Conservation (phyloP, 441 rosid genomes). For the Gossypium schwendimanii region DNA sequence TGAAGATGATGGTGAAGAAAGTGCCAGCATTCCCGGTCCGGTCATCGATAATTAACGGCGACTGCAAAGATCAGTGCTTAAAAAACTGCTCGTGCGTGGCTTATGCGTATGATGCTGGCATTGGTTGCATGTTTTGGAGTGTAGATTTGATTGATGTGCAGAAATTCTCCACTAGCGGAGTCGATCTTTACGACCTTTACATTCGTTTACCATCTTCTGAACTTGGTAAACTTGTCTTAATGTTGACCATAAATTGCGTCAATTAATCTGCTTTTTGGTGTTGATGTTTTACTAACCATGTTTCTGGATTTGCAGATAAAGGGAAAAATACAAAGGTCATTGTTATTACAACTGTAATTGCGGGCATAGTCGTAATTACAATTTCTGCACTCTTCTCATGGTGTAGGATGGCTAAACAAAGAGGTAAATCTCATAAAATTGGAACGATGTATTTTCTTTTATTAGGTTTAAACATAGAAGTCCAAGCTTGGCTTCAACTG, state of each 20-base stretch:
- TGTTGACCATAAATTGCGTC: neutral
- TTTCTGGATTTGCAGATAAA: neutral
- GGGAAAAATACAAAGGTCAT: neutral
- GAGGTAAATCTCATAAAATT: too few relatives aligned
- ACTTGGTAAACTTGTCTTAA: neutral
- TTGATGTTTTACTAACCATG: neutral
- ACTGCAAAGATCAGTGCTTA: neutral
- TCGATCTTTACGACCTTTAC: too few relatives aligned
- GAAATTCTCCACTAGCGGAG: constrained; percentile 40
- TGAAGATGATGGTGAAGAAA: constrained; percentile 15
- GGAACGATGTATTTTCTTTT: too few relatives aligned
- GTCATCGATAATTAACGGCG: neutral
- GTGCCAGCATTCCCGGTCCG: neutral
- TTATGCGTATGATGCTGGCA: too few relatives aligned
- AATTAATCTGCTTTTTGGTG: too few relatives aligned
- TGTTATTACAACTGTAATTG: neutral
- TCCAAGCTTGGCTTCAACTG: too few relatives aligned
- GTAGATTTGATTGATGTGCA: constrained; percentile 53
- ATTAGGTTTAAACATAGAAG: too few relatives aligned
- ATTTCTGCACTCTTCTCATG: neutral
- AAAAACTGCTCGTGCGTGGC: neutral
- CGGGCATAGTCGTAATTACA: neutral
- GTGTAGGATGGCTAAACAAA: neutral
- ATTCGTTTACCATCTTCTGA: neutral
- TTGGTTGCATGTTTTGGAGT: constrained; percentile 42